Evolutionary conservation across 768 basidiomycete species (phyloP).

Genomic region (Myochromella boudieri): DNA sequence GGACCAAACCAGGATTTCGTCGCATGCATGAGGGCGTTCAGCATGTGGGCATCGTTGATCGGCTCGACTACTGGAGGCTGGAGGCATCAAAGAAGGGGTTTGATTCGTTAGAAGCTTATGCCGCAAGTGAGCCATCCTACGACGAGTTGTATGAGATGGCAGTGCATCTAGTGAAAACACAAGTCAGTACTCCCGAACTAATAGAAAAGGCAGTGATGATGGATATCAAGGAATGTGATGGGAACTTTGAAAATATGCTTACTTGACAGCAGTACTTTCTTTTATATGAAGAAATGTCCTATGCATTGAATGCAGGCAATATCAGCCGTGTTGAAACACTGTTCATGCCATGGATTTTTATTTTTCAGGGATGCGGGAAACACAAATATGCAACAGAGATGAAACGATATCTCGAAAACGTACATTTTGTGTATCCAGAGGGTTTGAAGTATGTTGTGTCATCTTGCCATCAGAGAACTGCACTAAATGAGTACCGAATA

Average conservation of each 20-base stretch:
- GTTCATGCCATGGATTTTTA: slow-evolving; percentile 23
- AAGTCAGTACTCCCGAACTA: too few relatives aligned
- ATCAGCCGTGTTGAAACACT: slow-evolving; percentile 26
- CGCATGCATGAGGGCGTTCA: slow-evolving; percentile 31
- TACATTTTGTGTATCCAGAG: slow-evolving; percentile 17
- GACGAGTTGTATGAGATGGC: too few relatives aligned
- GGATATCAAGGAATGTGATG: too few relatives aligned
- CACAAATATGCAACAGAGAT: slow-evolving; percentile 32
- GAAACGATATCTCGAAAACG: slow-evolving; percentile 22
- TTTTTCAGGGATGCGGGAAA: slow-evolving; percentile 30
- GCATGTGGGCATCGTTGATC: too few relatives aligned
- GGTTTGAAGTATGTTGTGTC: slow-evolving; percentile 17
- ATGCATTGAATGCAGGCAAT: slow-evolving; percentile 30
- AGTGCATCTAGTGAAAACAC: too few relatives aligned
- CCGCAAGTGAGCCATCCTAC: too few relatives aligned
- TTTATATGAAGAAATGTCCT: slow-evolving; percentile 34
- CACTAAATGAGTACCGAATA: too few relatives aligned
- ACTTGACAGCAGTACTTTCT: slow-evolving; percentile 23
- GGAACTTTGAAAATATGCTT: too few relatives aligned
- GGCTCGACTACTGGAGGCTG: slow-evolving; percentile 27
- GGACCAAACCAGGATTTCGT: slow-evolving; percentile 27
- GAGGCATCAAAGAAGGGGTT: too few relatives aligned
- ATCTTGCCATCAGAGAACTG: too few relatives aligned
- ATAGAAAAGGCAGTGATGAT: too few relatives aligned
- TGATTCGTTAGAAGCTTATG: too few relatives aligned